phyloP scores from a whole-genome alignment of 2,329 filamentous ascomycete genomes.

The Paracoccidioides brasiliensis region DNA sequence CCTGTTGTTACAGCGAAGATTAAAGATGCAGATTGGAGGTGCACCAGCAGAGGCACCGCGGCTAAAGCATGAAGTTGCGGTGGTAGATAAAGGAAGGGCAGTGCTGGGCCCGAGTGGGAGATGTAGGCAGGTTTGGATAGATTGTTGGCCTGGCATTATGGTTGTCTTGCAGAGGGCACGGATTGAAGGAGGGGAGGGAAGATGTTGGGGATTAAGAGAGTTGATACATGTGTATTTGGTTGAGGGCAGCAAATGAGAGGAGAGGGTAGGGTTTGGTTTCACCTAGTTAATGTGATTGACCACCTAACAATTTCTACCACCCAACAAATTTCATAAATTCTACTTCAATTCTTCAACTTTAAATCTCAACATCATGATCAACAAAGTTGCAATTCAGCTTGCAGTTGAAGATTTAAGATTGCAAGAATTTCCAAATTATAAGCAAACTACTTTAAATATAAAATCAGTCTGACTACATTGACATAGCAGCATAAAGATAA shows the following conservation, averaged over 20 bases:
- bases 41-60: not conserved
- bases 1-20: constrained; percentile 2
- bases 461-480: no score
- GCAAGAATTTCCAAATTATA: no score
- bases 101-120: constrained; percentile 18
- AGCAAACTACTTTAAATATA: no score
- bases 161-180: constrained; percentile 10
- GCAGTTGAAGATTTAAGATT: no score
- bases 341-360: no score
- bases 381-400: no score
- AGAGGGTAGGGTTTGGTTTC: not conserved
- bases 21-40: not conserved
- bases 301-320: no score
- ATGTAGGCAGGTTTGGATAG: constrained; percentile 17
- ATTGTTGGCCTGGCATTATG: constrained; percentile 17
- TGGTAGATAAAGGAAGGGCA: constrained; percentile 13
- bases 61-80: constrained; percentile 17
- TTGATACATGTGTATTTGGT: not conserved
- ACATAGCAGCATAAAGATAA: no score
- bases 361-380: no score
- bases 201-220: not conserved
- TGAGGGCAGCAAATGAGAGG: not conserved
- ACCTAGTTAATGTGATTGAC: no score
- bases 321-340: no score
- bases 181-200: not conserved